These are phyloP conservation scores for Ophiostoma tasmaniense DNA, from an alignment of 2,329 filamentous ascomycete genomes.

Conservation along the genomic window DNA sequence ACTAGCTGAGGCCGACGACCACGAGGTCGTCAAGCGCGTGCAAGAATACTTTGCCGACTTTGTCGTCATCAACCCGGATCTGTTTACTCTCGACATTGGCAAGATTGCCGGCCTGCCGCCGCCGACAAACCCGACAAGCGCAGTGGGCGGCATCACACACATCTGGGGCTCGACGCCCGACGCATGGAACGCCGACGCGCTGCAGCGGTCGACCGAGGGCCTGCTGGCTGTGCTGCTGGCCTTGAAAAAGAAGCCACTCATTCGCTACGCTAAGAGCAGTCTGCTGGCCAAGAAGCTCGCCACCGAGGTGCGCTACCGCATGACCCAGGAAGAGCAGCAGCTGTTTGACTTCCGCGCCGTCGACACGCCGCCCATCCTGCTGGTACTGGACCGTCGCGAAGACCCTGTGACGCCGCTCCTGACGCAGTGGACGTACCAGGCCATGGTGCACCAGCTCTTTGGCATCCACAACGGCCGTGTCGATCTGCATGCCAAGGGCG, in stretches of 20 bases:
- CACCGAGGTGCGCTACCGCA: conserved; percentile 82
- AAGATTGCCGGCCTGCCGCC: not conserved
- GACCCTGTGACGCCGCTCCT: conserved; percentile 91
- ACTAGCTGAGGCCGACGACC: conserved; percentile 90
- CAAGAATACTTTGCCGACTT: conserved; percentile 98
- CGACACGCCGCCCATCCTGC: conserved; percentile 85
- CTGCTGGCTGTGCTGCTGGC: conserved; percentile 75
- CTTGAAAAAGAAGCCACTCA: conserved; percentile 92
- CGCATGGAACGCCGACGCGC: conserved; percentile 79
- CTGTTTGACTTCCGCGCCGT: conserved; percentile 93
- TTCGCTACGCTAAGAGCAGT: conserved; percentile 89
- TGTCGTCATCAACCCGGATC: conserved; percentile 85
- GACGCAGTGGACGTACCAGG: conserved; percentile 98
- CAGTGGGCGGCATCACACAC: conserved; percentile 38
- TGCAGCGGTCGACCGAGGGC: conserved; percentile 82
- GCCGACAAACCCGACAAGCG: not conserved
- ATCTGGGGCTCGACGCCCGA: conserved; percentile 79
- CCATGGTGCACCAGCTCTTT: conserved; percentile 97
- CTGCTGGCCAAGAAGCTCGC: conserved; percentile 85
- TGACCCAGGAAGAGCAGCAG: conserved; percentile 93
- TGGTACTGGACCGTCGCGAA: conserved; percentile 84
- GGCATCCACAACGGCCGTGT: conserved; percentile 95
- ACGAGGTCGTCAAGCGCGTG: conserved; percentile 88
- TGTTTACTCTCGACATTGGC: conserved; percentile 68
- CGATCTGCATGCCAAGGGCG: conserved; percentile 70